Conservation (phyloP, 257 asterid species). For the Solanum gracilifrons region DNA sequence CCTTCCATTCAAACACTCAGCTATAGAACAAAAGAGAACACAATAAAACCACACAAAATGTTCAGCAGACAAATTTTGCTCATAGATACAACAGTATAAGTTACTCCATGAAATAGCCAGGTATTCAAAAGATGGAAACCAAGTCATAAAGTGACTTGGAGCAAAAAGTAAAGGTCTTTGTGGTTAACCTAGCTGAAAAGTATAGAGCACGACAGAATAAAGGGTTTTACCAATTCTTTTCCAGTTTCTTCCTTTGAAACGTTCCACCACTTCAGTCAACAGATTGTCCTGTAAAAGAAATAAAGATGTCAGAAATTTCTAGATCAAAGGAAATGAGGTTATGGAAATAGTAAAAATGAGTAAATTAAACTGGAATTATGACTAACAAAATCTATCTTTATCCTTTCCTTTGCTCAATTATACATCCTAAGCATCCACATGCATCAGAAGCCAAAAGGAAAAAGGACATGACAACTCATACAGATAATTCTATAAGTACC, state of each 20-base stretch:
- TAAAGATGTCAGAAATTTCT: background rate
- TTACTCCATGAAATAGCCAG: background rate
- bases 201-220: background rate
- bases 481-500: background rate
- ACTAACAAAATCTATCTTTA: background rate
- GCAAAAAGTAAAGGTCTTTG: background rate
- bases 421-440: background rate
- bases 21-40: conserved; percentile 27
- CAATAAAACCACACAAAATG: background rate
- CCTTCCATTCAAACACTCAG: conserved; percentile 59
- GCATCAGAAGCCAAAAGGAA: background rate
- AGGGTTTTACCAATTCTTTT: conserved; percentile 44
- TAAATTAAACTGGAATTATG: background rate
- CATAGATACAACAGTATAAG: background rate
- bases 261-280: conserved; percentile 45
- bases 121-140: background rate
- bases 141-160: background rate
- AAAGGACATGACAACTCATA: background rate
- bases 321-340: background rate
- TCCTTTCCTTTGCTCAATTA: background rate
- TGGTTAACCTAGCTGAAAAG: background rate
- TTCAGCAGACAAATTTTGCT: background rate
- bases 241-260: conserved; percentile 62
- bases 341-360: background rate
- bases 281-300: conserved; percentile 45